A percentile compares a stretch with the other conserved stretches of the same genome.
phyloP scores from a whole-genome alignment of 2,329 filamentous ascomycete species.

The Falciphora oryzae region DNA sequence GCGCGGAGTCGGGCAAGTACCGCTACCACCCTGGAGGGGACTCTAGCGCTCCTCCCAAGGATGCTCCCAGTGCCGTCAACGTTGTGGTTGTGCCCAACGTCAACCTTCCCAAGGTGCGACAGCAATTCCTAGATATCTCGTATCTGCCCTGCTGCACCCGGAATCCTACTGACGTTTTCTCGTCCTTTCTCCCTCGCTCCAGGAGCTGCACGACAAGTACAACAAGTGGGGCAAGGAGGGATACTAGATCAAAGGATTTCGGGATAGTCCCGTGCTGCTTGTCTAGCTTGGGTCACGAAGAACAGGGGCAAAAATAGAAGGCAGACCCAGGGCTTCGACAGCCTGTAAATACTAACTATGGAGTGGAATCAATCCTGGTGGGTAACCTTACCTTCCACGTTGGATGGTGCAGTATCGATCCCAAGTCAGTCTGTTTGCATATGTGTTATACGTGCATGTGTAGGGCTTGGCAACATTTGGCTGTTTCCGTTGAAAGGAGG shows the following conservation, averaged over 20 bases:
- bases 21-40: slow-evolving; percentile 85
- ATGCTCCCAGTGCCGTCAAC: slow-evolving; percentile 93
- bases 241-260: slow-evolving; percentile 46
- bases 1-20: slow-evolving; percentile 59
- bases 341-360: background rate
- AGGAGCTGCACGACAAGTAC: slow-evolving; percentile 92
- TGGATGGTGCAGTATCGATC: background rate
- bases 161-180: background rate
- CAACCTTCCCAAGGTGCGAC: slow-evolving; percentile 75
- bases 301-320: background rate
- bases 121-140: background rate
- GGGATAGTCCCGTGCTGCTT: background rate
- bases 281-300: background rate
- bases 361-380: background rate
- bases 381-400: background rate
- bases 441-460: no score
- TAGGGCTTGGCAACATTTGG: background rate
- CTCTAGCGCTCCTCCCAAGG: slow-evolving; percentile 65
- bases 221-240: slow-evolving; percentile 99
- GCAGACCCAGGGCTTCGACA: background rate
- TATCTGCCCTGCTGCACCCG: background rate
- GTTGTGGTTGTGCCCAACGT: slow-evolving; percentile 91
- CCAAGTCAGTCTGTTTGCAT: no score
- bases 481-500: background rate
- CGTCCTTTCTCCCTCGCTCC: slow-evolving; percentile 9